Base-by-base conservation (phyloP, 257 asterid genomes). In the Cinchona pubescens region DNA sequence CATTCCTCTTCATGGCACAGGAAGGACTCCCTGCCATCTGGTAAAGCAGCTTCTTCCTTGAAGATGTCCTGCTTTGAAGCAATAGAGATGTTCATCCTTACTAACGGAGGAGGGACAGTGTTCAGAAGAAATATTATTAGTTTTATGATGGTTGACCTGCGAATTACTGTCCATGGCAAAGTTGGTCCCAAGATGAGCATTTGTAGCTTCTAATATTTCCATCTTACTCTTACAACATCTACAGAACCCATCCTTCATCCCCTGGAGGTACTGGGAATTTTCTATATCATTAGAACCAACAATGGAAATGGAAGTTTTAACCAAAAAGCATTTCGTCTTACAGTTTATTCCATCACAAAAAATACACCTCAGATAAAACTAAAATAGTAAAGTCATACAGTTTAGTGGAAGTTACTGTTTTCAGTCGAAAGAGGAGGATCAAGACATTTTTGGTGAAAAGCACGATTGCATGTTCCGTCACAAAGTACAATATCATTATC, bases 221-320 rank as follows among this genome's bases (percentile, higher is more conserved):
- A 88, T 91, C 85, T 91, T 95, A 83, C 88, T 88, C 88, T 85
- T 87, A 76, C 99, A 95, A 79, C 85, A 91, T 88, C 88, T 90
- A 89, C 99, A 95, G 82, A 92, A 88, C 99, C 99, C 99, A 95
- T 80, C 98, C 96, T 87, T 95, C 96, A 72, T 90, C 99, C 69
- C 82, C 97, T 46, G 96, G 96, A 79, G 99, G 98, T 87, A 95
- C 96, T 88, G 95, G 75, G 69, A 83, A 69, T 59, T 77, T 85
- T 76, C 73, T 59, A 61, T 69, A 81, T 51, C 72, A 72, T 76
- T 70, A 83, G 67, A 69, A 78, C 64, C 46, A 32, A 43, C 56
- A 69, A 58, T 19, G 49, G 40, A 76, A 67, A 62, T 42, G 48
- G n/a, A 30, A 27, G 25, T 35, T 71, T 3, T 37, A 59, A 58